phyloP scores from a whole-genome alignment of 495 filamentous ascomycete genomes.

The Aspergillus bertholletiae region DNA sequence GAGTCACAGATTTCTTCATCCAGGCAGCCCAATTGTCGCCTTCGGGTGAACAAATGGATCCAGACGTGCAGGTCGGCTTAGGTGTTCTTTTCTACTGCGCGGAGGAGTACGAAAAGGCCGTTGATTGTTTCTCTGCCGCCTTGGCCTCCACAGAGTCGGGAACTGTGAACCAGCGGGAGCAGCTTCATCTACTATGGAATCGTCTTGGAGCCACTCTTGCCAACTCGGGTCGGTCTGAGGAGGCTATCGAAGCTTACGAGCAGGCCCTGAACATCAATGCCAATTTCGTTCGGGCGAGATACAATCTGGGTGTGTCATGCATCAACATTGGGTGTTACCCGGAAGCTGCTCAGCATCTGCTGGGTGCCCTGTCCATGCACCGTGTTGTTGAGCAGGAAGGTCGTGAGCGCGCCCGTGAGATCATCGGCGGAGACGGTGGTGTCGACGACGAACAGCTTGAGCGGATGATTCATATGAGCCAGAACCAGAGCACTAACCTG shows the following conservation, averaged over 20 bases:
- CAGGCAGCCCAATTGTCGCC: constrained; percentile 87
- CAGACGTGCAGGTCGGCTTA: constrained; percentile 95
- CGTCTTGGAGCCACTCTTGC: constrained; percentile 93
- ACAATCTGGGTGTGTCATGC: constrained; percentile 93
- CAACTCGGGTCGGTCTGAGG: constrained; percentile 87
- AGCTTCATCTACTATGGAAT: constrained; percentile 96
- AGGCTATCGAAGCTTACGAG: constrained; percentile 95
- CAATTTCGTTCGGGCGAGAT: constrained; percentile 94
- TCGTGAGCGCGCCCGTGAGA: constrained; percentile 74
- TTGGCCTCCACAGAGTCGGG: constrained; percentile 79
- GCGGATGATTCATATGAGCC: constrained; percentile 66
- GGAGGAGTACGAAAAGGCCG: constrained; percentile 96
- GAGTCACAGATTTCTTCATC: constrained; percentile 87
- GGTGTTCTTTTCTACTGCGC: constrained; percentile 97
- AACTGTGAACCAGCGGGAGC: constrained; percentile 65
- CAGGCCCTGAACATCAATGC: constrained; percentile 81
- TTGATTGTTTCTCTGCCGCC: constrained; percentile 94
- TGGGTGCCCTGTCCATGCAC: constrained; percentile 94
- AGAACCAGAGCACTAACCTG: constrained; percentile 95
- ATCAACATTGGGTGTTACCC: constrained; percentile 96
- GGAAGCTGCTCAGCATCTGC: constrained; percentile 91
- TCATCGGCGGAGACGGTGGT: constrained; percentile 60
- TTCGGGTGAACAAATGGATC: constrained; percentile 86
- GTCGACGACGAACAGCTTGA: constrained; percentile 69
- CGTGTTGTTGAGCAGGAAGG: constrained; percentile 85